Percentiles rank a stretch among this genome's conserved stretches.
Evolutionary conservation across 2,329 filamentous ascomycete species (phyloP).

Genomic region (Cladosporium halotolerans): DNA sequence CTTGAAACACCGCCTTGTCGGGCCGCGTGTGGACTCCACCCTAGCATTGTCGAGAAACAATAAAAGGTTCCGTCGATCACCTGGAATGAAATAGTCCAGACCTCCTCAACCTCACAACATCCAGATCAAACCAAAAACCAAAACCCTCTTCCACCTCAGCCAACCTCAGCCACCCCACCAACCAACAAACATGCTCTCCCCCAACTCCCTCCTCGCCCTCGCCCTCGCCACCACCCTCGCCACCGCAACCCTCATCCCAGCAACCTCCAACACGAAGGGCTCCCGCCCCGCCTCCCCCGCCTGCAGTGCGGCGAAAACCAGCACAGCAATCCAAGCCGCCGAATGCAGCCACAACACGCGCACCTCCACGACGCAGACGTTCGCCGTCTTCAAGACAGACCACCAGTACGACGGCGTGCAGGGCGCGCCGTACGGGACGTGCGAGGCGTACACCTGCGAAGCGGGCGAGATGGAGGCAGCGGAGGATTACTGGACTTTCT

Average conservation of each 20-base stretch:
- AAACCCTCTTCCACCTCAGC: background rate
- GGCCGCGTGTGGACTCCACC: background rate
- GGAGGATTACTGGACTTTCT: conserved; percentile 38
- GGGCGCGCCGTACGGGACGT: conserved; percentile 46
- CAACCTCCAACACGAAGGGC: conserved; percentile 33
- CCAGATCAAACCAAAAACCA: background rate
- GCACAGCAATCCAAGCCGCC: conserved; percentile 36
- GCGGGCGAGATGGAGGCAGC: conserved; percentile 29
- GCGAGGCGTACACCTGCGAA: conserved; percentile 37
- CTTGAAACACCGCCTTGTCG: conserved; percentile 3
- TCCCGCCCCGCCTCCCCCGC: conserved; percentile 24
- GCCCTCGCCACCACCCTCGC: conserved; percentile 18
- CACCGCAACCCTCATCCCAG: conserved; percentile 33
- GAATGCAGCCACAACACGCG: conserved; percentile 40
- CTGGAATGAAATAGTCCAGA: background rate
- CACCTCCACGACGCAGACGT: conserved; percentile 35
- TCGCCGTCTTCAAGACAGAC: conserved; percentile 39
- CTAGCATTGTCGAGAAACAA: background rate
- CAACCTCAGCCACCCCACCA: background rate
- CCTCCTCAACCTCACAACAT: background rate
- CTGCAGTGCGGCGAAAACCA: conserved; percentile 30
- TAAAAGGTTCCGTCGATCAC: background rate
- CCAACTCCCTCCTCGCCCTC: conserved; percentile 12
- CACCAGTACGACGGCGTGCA: conserved; percentile 40
- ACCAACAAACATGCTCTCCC: background rate